Evolutionary conservation across 129 eudicot genomes (phyloP), one percentile per base, ranked within the genome.

Genomic region (Logfia minima): DNA sequence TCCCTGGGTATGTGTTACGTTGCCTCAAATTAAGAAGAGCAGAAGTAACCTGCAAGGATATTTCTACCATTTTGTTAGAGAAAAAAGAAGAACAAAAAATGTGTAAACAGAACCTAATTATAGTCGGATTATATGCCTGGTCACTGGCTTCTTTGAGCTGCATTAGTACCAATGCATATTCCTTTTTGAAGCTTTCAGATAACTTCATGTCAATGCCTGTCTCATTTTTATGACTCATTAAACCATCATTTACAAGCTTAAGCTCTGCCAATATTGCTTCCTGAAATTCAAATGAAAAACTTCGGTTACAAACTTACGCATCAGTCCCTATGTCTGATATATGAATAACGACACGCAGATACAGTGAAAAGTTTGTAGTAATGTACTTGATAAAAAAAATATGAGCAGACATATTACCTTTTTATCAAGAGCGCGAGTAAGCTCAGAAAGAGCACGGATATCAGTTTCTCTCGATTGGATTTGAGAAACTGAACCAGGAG

Each of bases 141-240:
- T 80, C 87, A 68, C 84, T 71, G 80, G 79, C 85, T 74, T 86
- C 90, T 76, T 81, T 79, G 63, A 86, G 80, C 82, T 83, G 83
- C 69, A 80, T 26, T 55, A 86, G 79, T 45, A 83, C 81, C 84
- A 77, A 41, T 62, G 85, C 83, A 24, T 86, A 86, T 48, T 86
- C 85, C 83, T 80, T 75, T 81, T 70, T 86, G 81, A 86, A 83
- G 75, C 76, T 72, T 79, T 83, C 90, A 16, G 87, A 80, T 48
- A 77, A 78, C 71, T 80, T 83, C 72, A 86, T 74, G 55, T 70
- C 41, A 45, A 29, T 29, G 24, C 79, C 87, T 45, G 76, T 83
- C 63, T 80, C 80, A 19, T 83, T 74, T 84, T 77, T 79, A 65
- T 80, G 79, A 70, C 79, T 79, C 76, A 74, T 72, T 58, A 83